Evolutionary conservation across 2,329 filamentous ascomycete genomes (phyloP), one percentile per base, ranked within the genome.

Genomic region (Ustilaginoidea virens): DNA sequence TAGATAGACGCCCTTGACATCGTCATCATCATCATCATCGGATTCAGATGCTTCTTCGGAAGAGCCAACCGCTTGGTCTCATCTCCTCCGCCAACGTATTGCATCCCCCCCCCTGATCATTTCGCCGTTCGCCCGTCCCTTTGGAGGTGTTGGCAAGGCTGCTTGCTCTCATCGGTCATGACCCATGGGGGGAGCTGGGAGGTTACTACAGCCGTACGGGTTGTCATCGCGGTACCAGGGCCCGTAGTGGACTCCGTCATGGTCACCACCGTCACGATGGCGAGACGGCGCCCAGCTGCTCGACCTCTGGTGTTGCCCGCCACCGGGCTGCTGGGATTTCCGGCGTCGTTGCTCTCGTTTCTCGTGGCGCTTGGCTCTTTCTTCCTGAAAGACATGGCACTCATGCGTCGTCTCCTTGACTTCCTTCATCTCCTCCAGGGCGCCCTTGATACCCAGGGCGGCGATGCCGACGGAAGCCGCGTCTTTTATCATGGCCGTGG

Each of bases 391-490:
- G 35, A 61, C 52, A 31, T 47, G 55, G 43, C 60, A 51, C 44
- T 66, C 61, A 25, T 65, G 53, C 23, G 47, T 46, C 47, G 61
- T 43, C 36, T 69, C 60, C 32, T 58, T 60, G 33, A 57, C 67
- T 37, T 69, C 62, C 48, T 71, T 69, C 45, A 71, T 49, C 44
- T 70, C 66, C 11, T 53, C 58, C 24, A 71, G 39, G 39, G 66
- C 66, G 19, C 66, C 61, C 45, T 69, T 67, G 48, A 73, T 62
- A 25, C 67, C 65, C 41, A 73, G 41, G 9, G 65, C 66, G 2
- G 67, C 68, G 28, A 72, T 63, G 32, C 67, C 67, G 5, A 72
- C 55, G 4, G 66, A 66, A n/a, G 67, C 66, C 1, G 63, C 65
- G 39, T 73, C 67, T 47, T 70, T 63, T 37, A 71, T 45, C 7